These are phyloP conservation scores for Pseudozyma pruni DNA, from an alignment of 1,284 basidiomycete genomes.

Conservation along the genomic window DNA sequence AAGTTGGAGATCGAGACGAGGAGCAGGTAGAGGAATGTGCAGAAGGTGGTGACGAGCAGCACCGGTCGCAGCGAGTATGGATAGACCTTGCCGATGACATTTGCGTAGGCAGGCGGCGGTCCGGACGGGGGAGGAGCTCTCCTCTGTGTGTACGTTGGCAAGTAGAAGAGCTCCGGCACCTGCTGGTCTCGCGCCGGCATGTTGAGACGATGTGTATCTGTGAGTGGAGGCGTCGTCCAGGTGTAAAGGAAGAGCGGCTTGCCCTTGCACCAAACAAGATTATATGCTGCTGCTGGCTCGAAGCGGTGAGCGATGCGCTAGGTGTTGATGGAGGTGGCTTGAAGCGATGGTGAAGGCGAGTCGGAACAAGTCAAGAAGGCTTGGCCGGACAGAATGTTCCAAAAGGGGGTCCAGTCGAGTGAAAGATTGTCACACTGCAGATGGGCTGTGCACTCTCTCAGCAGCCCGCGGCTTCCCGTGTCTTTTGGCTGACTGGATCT, in stretches of 20 bases:
- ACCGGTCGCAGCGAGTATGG: constrained; percentile 57
- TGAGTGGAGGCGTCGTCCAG: not conserved
- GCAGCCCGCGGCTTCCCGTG: no score
- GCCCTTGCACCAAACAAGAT: no score
- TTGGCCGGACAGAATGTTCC: not conserved
- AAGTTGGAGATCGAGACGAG: constrained; percentile 48
- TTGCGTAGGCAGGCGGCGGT: constrained; percentile 49
- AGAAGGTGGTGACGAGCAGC: constrained; percentile 54
- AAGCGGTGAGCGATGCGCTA: constrained; percentile 4
- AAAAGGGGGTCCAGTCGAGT: constrained; percentile 10
- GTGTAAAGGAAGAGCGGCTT: no score
- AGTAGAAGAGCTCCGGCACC: constrained; percentile 38
- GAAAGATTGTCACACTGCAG: not conserved
- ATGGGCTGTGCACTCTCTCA: no score
- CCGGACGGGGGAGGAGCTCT: constrained; percentile 47
- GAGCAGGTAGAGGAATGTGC: constrained; percentile 55
- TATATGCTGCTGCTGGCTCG: no score
- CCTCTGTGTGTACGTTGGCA: constrained; percentile 42
- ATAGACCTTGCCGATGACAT: constrained; percentile 49
- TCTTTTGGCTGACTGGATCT: no score
- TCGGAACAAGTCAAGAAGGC: not conserved
- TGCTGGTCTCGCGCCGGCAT: constrained; percentile 29
- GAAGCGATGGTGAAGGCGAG: not conserved
- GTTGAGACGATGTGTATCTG: not conserved
- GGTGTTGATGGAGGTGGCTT: not conserved